phyloP scores from a whole-genome alignment of 2,329 filamentous ascomycete genomes.

The Nigrograna mackinnonii region DNA sequence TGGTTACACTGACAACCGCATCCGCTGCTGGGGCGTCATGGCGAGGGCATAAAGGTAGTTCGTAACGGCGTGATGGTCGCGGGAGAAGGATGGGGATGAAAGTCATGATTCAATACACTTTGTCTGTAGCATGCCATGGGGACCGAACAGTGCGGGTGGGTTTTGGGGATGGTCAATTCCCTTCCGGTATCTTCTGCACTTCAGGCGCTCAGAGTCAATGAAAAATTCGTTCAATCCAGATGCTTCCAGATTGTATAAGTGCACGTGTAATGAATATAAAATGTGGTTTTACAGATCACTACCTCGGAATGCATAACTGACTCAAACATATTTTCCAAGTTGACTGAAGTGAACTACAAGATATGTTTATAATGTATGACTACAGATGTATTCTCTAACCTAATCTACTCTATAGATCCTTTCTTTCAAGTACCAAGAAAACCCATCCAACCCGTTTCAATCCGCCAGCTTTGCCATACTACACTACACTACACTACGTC shows the following conservation, averaged over 20 bases:
- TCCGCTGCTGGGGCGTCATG: conserved; percentile 48
- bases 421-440: too few species aligned
- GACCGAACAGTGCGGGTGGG: conserved; percentile 38
- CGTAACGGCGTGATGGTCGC: conserved; percentile 25
- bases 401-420: too few species aligned
- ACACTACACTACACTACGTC: neutral
- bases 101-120: conserved; percentile 40
- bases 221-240: conserved; percentile 46
- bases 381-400: too few species aligned
- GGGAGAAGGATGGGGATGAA: conserved; percentile 33
- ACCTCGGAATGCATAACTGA: too few species aligned
- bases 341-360: too few species aligned
- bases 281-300: too few species aligned
- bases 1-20: conserved; percentile 98
- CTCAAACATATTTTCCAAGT: too few species aligned
- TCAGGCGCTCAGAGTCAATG: conserved; percentile 48
- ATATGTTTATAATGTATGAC: too few species aligned
- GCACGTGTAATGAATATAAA: too few species aligned
- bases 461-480: too few species aligned
- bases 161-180: conserved; percentile 38
- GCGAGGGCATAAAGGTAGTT: conserved; percentile 41
- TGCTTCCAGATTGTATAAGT: too few species aligned
- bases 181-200: conserved; percentile 42
- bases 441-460: conserved; percentile 2
- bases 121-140: conserved; percentile 43